phyloP scores from a whole-genome alignment of 495 filamentous ascomycete species.

The Penicillium cosmopolitanum region DNA sequence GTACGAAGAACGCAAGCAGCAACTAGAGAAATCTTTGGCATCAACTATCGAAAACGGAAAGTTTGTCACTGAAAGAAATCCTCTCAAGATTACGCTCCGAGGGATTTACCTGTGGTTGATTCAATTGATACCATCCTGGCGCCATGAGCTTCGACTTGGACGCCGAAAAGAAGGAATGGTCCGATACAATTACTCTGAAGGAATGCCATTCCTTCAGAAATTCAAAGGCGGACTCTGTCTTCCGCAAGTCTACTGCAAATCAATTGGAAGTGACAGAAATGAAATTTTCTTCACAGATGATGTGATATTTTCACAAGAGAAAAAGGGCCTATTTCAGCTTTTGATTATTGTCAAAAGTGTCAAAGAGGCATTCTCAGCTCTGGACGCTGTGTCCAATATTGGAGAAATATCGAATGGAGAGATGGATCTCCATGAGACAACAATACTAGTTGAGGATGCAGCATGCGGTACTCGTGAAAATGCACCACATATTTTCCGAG shows the following conservation, averaged over 20 bases:
- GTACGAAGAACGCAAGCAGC: slow-evolving; percentile 45
- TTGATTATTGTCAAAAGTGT: slow-evolving; percentile 24
- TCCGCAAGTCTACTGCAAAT: slow-evolving; percentile 38
- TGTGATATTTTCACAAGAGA: slow-evolving; percentile 23
- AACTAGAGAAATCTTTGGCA: slow-evolving; percentile 38
- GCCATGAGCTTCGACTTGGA: slow-evolving; percentile 33
- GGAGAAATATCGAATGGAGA: slow-evolving; percentile 21
- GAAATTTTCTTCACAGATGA: slow-evolving; percentile 32
- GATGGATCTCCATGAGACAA: slow-evolving; percentile 16
- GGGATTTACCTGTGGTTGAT: slow-evolving; percentile 36
- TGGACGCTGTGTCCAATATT: slow-evolving; percentile 14
- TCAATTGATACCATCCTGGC: slow-evolving; percentile 35
- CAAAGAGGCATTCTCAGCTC: slow-evolving; percentile 12
- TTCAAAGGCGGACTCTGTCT: slow-evolving; percentile 34
- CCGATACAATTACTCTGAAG: slow-evolving; percentile 26
- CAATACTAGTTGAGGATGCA: slow-evolving; percentile 23
- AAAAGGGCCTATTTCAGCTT: slow-evolving; percentile 30
- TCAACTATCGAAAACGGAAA: slow-evolving; percentile 39
- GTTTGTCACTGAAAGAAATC: slow-evolving; percentile 32
- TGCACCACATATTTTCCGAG: slow-evolving; percentile 9
- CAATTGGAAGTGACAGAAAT: background rate
- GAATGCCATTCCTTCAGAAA: slow-evolving; percentile 38
- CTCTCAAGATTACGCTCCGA: slow-evolving; percentile 34
- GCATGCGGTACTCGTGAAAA: background rate
- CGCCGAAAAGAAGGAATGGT: slow-evolving; percentile 31